phyloP scores from a whole-genome alignment of 2,329 filamentous ascomycete species.

The Gyromitra esculenta region DNA sequence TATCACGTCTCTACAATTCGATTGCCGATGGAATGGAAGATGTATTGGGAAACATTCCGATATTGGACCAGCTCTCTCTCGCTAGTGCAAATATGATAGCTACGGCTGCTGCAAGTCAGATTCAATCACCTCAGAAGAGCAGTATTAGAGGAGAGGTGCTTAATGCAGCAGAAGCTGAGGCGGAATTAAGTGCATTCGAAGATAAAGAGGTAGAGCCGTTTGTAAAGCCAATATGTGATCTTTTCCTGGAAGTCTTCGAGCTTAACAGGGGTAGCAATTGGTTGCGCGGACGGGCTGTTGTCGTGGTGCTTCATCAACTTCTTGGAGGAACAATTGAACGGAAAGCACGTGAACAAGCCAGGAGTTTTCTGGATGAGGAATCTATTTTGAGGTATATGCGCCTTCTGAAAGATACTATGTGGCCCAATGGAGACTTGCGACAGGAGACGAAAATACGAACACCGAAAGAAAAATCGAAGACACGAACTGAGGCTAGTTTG shows the following conservation, averaged over 20 bases:
- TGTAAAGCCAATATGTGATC: conserved; percentile 97
- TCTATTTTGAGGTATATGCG: conserved; percentile 79
- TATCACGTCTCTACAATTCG: conserved; percentile 93
- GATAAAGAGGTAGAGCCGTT: conserved; percentile 90
- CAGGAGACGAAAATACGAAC: conserved; percentile 68
- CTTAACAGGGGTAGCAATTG: conserved; percentile 95
- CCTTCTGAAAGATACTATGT: conserved; percentile 78
- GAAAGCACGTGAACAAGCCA: conserved; percentile 87
- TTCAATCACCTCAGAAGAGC: conserved; percentile 64
- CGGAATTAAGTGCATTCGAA: conserved; percentile 92
- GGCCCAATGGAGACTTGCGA: conserved; percentile 73
- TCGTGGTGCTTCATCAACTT: conserved; percentile 94
- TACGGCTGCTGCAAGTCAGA: conserved; percentile 64
- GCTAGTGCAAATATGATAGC: conserved; percentile 77
- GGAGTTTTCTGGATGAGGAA: conserved; percentile 78
- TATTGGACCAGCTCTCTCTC: conserved; percentile 86
- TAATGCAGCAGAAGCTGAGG: conserved; percentile 76
- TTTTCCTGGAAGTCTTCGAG: conserved; percentile 95
- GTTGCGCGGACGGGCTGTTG: conserved; percentile 92
- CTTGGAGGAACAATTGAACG: conserved; percentile 95
- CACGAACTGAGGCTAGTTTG: conserved; percentile 83
- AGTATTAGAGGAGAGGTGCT: conserved; percentile 47
- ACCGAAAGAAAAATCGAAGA: conserved; percentile 77
- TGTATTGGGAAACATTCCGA: conserved; percentile 93
- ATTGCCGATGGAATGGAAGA: conserved; percentile 98